Evolutionary conservation across 352 stramenopile species (phyloP), one percentile per base, ranked within the genome.

Genomic region (Aphanomyces invadans): DNA sequence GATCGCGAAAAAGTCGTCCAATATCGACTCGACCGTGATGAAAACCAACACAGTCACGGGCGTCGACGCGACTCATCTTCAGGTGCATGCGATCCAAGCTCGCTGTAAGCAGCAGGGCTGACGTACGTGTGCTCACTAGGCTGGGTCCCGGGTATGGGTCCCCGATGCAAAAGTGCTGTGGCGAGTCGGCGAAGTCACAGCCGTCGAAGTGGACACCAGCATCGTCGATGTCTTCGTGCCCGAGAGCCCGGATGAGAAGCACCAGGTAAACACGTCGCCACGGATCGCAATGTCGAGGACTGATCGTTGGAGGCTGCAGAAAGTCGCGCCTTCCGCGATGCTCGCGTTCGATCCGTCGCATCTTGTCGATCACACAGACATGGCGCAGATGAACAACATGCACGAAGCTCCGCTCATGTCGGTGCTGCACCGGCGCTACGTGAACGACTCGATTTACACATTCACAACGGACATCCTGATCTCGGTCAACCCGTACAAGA

Each of bases 351-450:
- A 96, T 53, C 74, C 85, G 42, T 89, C 83, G 39, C 87, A 95
- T 61, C 79, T 92, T 62, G 74, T 91, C 49, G 82, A 95, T 63
- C 83, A 92, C 42, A 73, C 89, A 3, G 87, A 96, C 68, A 77
- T 95, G 21, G 87, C 87, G 19, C 74, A 86, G 31, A 94, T 96
- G 83, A 95, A 95, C 73, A 92, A 95, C 67, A 83, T 96, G 79
- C 86, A 95, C 73, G 87, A 95, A 56, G 84, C 86, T 38, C 83
- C 87, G 32, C 72, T 96, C 63, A 72, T 96, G 21, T 77, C 83
- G 42, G 78, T 92, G 26, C 63, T 96, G 49, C 78, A 80, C 7
- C 83, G 90, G 65, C 84, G 88, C 23, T 96, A 92, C 49, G 76
- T 88, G 53, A 68, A 60, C 23, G 81, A 92, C 70, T 73, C 80